Base-by-base conservation (phyloP, 805 yeast species). In the Kazachstania bromeliacearum region DNA sequence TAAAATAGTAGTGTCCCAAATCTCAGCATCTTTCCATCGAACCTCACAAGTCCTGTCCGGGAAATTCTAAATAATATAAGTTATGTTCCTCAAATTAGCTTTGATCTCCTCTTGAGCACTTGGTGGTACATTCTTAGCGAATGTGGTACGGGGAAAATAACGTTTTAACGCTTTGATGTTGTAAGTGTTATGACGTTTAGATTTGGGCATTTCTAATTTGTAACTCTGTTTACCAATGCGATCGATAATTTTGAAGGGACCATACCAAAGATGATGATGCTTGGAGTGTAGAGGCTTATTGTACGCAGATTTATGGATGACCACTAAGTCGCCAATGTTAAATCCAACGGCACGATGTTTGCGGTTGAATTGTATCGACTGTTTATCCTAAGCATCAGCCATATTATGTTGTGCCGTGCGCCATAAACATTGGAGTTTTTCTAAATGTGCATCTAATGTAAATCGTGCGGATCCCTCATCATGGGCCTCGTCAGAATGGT, bases 261-360 rank as follows among this genome's bases (percentile, higher is more conserved):
- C 38, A n/a, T 35, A 35, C 28, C 27, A 35, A 4, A 35, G 12
- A 14, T 23, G 24, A 19, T 35, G 38, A 19, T 28, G 28, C 31
- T 35, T 35, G 7, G 23, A 21, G 18, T 24, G 8, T 3, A 28
- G 16, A 3, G 19, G 26, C 4, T 13, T 35, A 14, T 34, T 34
- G 12, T 35, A 29, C 2, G 33, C 21, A 7, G n/a, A 15, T 20
- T 35, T 35, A n/a, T 35, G 33, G 9, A 35, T 13, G 17, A 10
- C 23, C 8, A 26, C 29, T 4, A 13, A 9, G 4, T 28, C 33
- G 5, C 33, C 33, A 6, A 31, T 15, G 9, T 33, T 18, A 16
- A 33, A 18, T 9, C 19, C 23, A 2, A 17, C 22, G 2, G 9
- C 17, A 4, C 36, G 30, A 17, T 33, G 36, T 3, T 25, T 16